Percentiles rank a stretch among this genome's conserved stretches.
These are phyloP conservation scores for Tolypocladium album DNA, from an alignment of 2,329 filamentous ascomycete genomes.

Conservation along the genomic window DNA sequence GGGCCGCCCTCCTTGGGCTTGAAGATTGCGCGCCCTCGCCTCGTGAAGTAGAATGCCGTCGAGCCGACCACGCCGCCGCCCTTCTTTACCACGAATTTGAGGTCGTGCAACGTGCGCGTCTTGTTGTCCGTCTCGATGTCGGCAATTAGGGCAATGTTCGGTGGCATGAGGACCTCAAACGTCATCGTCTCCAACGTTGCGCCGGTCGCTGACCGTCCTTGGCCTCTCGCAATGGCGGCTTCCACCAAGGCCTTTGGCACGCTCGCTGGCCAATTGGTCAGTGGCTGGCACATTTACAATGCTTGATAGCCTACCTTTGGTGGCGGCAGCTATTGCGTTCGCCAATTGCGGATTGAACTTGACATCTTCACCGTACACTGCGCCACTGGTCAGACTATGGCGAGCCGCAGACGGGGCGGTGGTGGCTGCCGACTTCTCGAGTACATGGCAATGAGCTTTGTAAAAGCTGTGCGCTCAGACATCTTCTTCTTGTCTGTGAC, in stretches of 20 bases:
- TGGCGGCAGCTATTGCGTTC: slow-evolving; percentile 62
- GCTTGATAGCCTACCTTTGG: slow-evolving; percentile 46
- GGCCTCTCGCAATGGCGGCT: slow-evolving; percentile 74
- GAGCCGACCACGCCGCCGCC: slow-evolving; percentile 59
- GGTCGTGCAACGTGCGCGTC: slow-evolving; percentile 59
- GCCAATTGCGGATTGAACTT: slow-evolving; percentile 67
- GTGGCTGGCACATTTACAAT: not conserved
- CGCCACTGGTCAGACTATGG: slow-evolving; percentile 3
- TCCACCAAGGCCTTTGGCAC: slow-evolving; percentile 82
- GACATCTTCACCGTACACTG: slow-evolving; percentile 67
- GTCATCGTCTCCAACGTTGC: slow-evolving; percentile 65
- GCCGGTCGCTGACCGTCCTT: slow-evolving; percentile 69
- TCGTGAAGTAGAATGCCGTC: slow-evolving; percentile 76
- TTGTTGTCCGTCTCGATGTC: slow-evolving; percentile 82
- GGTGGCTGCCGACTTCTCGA: slow-evolving; percentile 51
- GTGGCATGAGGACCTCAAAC: slow-evolving; percentile 71
- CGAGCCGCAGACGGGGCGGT: not conserved
- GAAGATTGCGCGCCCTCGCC: slow-evolving; percentile 65
- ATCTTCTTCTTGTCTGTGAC: slow-evolving; percentile 74
- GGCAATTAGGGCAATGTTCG: slow-evolving; percentile 67
- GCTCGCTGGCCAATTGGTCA: slow-evolving; percentile 34
- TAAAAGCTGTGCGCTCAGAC: slow-evolving; percentile 54
- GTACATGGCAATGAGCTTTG: slow-evolving; percentile 62
- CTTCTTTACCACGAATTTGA: slow-evolving; percentile 62
- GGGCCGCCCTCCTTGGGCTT: slow-evolving; percentile 36